Evolutionary conservation across 176 grass and related monocot genomes (phyloP).

Genomic region (Miscanthus lutarioriparius): DNA sequence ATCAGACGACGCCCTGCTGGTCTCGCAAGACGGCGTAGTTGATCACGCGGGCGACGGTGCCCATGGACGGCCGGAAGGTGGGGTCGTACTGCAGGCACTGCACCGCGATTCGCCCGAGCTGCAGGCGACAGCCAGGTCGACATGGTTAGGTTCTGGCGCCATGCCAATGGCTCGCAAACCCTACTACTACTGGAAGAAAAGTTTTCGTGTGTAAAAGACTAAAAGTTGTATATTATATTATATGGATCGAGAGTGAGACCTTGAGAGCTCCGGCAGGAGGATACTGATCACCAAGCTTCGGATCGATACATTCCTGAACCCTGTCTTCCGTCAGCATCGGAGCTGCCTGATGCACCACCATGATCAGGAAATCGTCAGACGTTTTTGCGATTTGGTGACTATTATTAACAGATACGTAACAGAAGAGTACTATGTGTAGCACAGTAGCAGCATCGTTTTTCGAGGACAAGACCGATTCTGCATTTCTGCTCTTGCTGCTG

Average conservation of each 20-base stretch:
- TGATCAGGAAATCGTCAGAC: background rate
- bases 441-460: background rate
- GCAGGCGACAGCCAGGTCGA: background rate
- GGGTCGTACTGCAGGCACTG: conserved; percentile 58
- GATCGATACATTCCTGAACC: conserved; percentile 57
- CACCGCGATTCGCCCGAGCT: conserved; percentile 57
- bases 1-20: conserved; percentile 52
- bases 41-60: conserved; percentile 53
- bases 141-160: background rate
- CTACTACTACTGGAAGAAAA: background rate
- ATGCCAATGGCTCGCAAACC: background rate
- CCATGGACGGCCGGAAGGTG: conserved; percentile 45
- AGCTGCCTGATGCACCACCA: conserved; percentile 31
- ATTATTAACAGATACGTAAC: background rate
- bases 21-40: conserved; percentile 54
- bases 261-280: conserved; percentile 45
- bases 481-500: background rate
- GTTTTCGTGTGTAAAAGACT: background rate
- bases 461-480: background rate
- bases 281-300: conserved; percentile 44
- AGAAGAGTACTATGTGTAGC: background rate
- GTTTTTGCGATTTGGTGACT: background rate
- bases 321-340: conserved; percentile 55
- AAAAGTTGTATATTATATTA: background rate
- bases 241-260: conserved; percentile 11